phyloP scores from a whole-genome alignment of 257 asterid species.

The Buddleja alternifolia region DNA sequence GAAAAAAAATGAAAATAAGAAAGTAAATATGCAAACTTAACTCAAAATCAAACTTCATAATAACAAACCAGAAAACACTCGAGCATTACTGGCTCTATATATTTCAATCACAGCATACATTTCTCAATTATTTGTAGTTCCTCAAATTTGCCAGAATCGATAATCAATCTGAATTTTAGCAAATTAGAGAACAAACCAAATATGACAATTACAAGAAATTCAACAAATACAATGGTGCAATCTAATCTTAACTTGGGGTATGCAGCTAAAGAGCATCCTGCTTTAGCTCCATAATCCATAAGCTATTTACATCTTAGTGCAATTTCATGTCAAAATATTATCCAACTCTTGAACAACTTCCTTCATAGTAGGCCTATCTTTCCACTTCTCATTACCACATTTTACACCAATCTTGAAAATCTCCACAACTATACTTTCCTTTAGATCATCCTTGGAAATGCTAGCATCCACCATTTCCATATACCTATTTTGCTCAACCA shows the following conservation, averaged over 20 bases:
- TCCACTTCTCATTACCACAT: slow-evolving; percentile 52
- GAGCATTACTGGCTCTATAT: too few relatives aligned
- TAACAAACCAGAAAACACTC: too few relatives aligned
- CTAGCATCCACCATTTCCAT: slow-evolving; percentile 70
- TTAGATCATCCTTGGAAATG: slow-evolving; percentile 41
- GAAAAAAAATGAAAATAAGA: too few relatives aligned
- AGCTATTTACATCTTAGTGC: background rate
- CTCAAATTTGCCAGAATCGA: too few relatives aligned
- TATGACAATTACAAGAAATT: background rate
- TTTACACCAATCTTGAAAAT: slow-evolving; percentile 53
- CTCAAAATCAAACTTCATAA: too few relatives aligned
- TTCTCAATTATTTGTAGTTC: too few relatives aligned
- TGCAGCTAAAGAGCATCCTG: slow-evolving; percentile 2
- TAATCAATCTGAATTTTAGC: too few relatives aligned
- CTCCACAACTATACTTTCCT: slow-evolving; percentile 44
- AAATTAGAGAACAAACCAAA: background rate
- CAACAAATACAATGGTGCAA: background rate
- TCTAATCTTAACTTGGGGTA: background rate
- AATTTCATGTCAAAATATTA: slow-evolving; percentile 24
- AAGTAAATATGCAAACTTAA: too few relatives aligned
- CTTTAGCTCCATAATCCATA: background rate
- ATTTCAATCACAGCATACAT: too few relatives aligned
- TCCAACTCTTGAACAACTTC: slow-evolving; percentile 58
- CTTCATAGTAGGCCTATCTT: slow-evolving; percentile 62
- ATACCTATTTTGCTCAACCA: slow-evolving; percentile 44